A percentile compares a stretch with the other conserved stretches of the same genome.
Evolutionary conservation across 805 yeast genomes (phyloP).

Genomic region (Groenewaldozyma salmanticensis): DNA sequence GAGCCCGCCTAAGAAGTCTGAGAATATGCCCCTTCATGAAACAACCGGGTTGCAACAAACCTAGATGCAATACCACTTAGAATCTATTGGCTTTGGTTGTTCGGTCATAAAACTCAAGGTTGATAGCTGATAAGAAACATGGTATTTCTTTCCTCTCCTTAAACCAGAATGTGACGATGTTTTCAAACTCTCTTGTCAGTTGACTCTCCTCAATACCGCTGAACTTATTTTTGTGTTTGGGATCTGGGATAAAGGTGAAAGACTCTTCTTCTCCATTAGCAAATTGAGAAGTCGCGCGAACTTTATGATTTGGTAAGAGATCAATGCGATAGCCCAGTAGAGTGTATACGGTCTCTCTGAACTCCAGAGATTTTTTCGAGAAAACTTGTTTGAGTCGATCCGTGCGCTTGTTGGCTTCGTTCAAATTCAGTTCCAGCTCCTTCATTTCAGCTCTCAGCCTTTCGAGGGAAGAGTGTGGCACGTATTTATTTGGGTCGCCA

Average conservation of each 20-base stretch:
- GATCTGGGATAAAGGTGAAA: constrained; percentile 42
- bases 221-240: constrained; percentile 45
- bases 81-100: constrained; percentile 16
- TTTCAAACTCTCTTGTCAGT: constrained; percentile 32
- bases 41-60: background rate
- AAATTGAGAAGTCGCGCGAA: constrained; percentile 45
- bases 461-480: constrained; percentile 59
- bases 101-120: constrained; percentile 51
- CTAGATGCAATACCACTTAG: background rate
- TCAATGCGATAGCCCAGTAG: constrained; percentile 68
- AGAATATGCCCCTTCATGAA: background rate
- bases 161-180: constrained; percentile 57
- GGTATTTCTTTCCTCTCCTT: constrained; percentile 60
- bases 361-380: constrained; percentile 58
- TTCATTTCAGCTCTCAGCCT: constrained; percentile 47
- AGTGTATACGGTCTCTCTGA: constrained; percentile 54
- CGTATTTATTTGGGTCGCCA: constrained; percentile 19
- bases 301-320: constrained; percentile 46
- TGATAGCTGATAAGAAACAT: constrained; percentile 68
- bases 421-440: constrained; percentile 22
- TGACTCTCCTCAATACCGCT: constrained; percentile 25
- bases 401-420: constrained; percentile 17
- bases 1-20: constrained; percentile 2
- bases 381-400: constrained; percentile 41
- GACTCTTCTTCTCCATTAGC: constrained; percentile 33